Conservation (phyloP, 345 rosid genomes). For the Citrus sinensis region DNA sequence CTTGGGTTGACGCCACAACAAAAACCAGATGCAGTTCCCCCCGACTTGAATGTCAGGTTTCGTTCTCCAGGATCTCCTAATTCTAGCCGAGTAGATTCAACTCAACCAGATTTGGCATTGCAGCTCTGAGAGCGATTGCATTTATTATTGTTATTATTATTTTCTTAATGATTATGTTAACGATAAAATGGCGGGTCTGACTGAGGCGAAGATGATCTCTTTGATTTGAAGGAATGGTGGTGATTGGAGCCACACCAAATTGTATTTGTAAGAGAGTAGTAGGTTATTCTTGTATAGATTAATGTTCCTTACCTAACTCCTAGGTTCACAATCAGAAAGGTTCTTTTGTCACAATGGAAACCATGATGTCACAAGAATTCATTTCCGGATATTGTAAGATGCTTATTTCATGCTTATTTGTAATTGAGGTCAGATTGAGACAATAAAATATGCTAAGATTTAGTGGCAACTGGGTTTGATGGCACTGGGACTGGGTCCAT, state of each 20-base stretch:
- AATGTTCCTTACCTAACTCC: slow-evolving; percentile 20
- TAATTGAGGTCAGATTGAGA: background rate
- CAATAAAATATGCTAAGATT: background rate
- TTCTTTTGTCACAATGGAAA: slow-evolving; percentile 24
- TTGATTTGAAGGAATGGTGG: slow-evolving; percentile 8
- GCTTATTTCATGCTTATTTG: background rate
- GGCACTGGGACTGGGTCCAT: too few relatives aligned
- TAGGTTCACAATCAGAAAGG: slow-evolving; percentile 19
- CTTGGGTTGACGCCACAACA: slow-evolving; percentile 18
- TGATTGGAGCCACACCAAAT: slow-evolving; percentile 23
- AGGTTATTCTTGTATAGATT: slow-evolving; percentile 39
- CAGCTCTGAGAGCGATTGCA: slow-evolving; percentile 39
- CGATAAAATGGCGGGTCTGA: slow-evolving; percentile 26
- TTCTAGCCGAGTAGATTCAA: slow-evolving; percentile 28
- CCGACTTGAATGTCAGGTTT: slow-evolving; percentile 44
- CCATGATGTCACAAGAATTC: slow-evolving; percentile 11
- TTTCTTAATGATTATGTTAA: slow-evolving; percentile 18
- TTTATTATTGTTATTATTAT: background rate
- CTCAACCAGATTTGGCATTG: slow-evolving; percentile 58
- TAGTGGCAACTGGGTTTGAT: too few relatives aligned
- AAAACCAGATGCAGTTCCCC: slow-evolving; percentile 31
- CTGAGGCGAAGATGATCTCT: slow-evolving; percentile 16
- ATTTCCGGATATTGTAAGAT: slow-evolving; percentile 10
- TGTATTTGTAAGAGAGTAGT: slow-evolving; percentile 20
- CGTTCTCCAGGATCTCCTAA: slow-evolving; percentile 45